A percentile compares a stretch with the other conserved stretches of the same genome.
Conservation (phyloP, 768 basidiomycete genomes). For the Suillus luteus region DNA sequence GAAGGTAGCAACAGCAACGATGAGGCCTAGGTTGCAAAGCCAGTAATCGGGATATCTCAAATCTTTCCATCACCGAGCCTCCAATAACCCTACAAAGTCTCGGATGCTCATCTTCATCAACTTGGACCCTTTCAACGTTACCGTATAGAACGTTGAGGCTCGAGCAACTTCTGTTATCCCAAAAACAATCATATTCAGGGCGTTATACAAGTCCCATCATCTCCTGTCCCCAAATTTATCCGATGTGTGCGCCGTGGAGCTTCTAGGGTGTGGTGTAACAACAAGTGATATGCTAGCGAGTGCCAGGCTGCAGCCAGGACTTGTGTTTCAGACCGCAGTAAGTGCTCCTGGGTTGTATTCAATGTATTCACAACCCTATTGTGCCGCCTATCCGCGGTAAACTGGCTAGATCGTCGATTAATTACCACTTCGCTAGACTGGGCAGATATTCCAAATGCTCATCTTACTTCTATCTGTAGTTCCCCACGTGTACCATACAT, state of each 20-base stretch:
- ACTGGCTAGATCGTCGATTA: conserved; percentile 66
- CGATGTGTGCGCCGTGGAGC: conserved; percentile 64
- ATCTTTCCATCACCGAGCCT: not conserved
- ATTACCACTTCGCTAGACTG: conserved; percentile 84
- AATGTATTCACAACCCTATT: conserved; percentile 41
- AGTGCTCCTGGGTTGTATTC: conserved; percentile 25
- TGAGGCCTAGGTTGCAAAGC: not conserved
- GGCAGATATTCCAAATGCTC: conserved; percentile 70
- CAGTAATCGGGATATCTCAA: not conserved
- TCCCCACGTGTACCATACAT: conserved; percentile 27
- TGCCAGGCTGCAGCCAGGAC: conserved; percentile 34
- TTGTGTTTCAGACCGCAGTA: conserved; percentile 33
- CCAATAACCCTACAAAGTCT: not conserved
- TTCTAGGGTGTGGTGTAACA: conserved; percentile 42
- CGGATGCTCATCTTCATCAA: not conserved
- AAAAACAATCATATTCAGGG: conserved; percentile 11
- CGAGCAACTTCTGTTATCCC: conserved; percentile 3
- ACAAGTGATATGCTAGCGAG: conserved; percentile 20
- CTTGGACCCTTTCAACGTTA: not conserved
- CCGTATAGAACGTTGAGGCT: not conserved
- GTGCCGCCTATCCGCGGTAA: conserved; percentile 26
- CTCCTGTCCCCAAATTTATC: conserved; percentile 21
- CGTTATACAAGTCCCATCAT: conserved; percentile 6
- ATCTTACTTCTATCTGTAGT: conserved; percentile 8
- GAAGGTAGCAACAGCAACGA: not conserved